Evolutionary conservation across 805 yeast genomes (phyloP), one percentile per base, ranked within the genome.

Genomic region (Kuraishia cidri): DNA sequence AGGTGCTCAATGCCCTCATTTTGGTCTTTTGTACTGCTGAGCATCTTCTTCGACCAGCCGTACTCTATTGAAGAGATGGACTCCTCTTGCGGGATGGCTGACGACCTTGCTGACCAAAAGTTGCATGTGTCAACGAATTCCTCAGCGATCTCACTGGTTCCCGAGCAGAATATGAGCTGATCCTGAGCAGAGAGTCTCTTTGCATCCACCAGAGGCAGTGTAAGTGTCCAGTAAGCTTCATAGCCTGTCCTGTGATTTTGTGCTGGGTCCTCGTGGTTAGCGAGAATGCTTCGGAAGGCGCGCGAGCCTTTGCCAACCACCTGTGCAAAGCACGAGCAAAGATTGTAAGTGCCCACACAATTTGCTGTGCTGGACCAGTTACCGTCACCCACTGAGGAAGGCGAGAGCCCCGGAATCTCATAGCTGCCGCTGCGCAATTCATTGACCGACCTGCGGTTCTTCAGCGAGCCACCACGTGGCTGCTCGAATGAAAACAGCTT

Each of bases 31-130:
- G 12, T 3, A 11, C 32, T 27, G 8, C 24, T 20, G 7, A 44
- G 13, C 21, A 50, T 13, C 15, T 39, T 42, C n/a, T 37, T 49
- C 18, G 66, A 64, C 95, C 95, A 86, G 2, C 95, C 95, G 49
- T 75, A 86, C 50, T 87, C 94, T 37, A 78, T 69, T 5, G 90
- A 77, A 2, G 86, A 75, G 21, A 83, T 65, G 40, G 80, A 75
- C 35, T 75, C 79, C 45, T 78, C 82, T 0, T 76, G 66, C 3
- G 95, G 95, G 14, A 84, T 78, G 11, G 87, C 79, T 5, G 94
- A 79, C 24, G 82, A 69, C 42, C 92, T 70, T 2, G 90, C 83
- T 2, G 94, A 84, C 95, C 96, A 87, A 51, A 83, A 87, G 53
- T 86, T 87, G 55, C 92, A 78, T 4, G 90, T 75, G 43, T 79